phyloP scores from a whole-genome alignment of 148 eudicot species.

The Polygonum maritimum region DNA sequence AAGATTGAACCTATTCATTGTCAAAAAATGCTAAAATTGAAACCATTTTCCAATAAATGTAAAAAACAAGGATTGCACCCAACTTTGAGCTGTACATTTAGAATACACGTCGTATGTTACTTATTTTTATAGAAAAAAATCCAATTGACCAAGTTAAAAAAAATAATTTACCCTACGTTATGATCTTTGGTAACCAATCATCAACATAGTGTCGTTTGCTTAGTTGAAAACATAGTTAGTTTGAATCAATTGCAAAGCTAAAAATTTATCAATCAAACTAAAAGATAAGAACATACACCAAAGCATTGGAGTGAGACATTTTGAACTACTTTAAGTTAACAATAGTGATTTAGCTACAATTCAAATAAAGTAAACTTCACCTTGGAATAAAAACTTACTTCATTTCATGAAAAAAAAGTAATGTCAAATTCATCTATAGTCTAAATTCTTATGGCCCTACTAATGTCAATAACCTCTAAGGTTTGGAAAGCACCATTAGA shows the following conservation, averaged over 20 bases:
- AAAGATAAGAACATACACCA: neutral
- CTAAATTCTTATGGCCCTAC: neutral
- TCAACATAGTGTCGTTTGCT: neutral
- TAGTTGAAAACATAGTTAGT: neutral
- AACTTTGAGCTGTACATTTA: no score
- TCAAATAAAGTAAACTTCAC: neutral
- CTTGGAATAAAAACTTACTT: neutral
- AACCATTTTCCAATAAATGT: no score
- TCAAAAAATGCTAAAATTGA: no score
- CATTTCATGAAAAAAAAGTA: neutral
- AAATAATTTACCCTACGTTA: no score
- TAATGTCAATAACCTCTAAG: neutral
- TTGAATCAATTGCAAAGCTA: neutral
- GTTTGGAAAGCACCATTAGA: neutral
- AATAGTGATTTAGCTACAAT: neutral
- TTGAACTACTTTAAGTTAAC: neutral
- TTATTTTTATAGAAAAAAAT: no score
- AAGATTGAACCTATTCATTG: no score
- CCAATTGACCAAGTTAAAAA: no score
- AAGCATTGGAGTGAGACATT: neutral
- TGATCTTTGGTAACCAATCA: no score
- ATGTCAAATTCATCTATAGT: neutral
- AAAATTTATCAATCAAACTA: neutral
- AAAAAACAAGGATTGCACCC: no score
- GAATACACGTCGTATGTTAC: no score